Percentiles rank a stretch among this genome's conserved stretches.
These are phyloP conservation scores for Paraphaeosphaeria minitans DNA, from an alignment of 2,329 filamentous ascomycete species.

Conservation along the genomic window DNA sequence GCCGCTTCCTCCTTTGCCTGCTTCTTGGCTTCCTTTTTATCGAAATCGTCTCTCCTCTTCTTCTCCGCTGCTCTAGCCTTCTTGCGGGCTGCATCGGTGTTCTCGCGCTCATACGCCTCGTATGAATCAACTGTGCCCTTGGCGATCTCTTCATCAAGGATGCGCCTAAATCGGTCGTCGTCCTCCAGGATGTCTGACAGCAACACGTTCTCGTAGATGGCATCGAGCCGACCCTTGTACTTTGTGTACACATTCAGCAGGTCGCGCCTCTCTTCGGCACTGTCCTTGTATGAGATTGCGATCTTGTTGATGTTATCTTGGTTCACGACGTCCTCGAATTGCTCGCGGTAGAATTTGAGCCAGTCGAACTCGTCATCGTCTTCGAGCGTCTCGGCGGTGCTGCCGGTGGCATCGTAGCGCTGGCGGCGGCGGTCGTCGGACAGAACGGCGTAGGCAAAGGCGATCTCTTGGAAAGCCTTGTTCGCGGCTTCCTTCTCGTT, in stretches of 20 bases:
- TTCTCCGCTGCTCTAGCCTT: slow-evolving; percentile 42
- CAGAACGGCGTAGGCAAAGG: slow-evolving; percentile 91
- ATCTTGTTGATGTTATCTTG: slow-evolving; percentile 76
- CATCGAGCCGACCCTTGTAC: slow-evolving; percentile 74
- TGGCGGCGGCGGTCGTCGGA: slow-evolving; percentile 80
- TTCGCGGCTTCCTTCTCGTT: slow-evolving; percentile 75
- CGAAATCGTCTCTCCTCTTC: slow-evolving; percentile 50
- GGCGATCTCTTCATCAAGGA: slow-evolving; percentile 81
- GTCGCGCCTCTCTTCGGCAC: slow-evolving; percentile 82
- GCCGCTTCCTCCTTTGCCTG: slow-evolving; percentile 65
- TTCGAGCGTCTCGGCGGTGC: slow-evolving; percentile 78
- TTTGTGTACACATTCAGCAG: slow-evolving; percentile 77
- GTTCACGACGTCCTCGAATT: slow-evolving; percentile 78
- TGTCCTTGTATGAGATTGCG: slow-evolving; percentile 78
- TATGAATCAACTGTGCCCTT: slow-evolving; percentile 69
- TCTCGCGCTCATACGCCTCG: slow-evolving; percentile 73
- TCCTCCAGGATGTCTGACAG: slow-evolving; percentile 82
- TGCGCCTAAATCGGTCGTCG: slow-evolving; percentile 79
- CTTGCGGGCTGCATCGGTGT: slow-evolving; percentile 40
- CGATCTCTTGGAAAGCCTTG: slow-evolving; percentile 83
- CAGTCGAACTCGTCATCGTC: slow-evolving; percentile 82
- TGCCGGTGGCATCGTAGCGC: slow-evolving; percentile 89
- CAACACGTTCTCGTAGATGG: slow-evolving; percentile 83
- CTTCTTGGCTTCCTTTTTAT: slow-evolving; percentile 54
- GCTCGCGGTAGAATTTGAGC: slow-evolving; percentile 84